Evolutionary conservation across 1,139 yeast genomes (phyloP).

Genomic region (Kurtzmaniella natalensis): DNA sequence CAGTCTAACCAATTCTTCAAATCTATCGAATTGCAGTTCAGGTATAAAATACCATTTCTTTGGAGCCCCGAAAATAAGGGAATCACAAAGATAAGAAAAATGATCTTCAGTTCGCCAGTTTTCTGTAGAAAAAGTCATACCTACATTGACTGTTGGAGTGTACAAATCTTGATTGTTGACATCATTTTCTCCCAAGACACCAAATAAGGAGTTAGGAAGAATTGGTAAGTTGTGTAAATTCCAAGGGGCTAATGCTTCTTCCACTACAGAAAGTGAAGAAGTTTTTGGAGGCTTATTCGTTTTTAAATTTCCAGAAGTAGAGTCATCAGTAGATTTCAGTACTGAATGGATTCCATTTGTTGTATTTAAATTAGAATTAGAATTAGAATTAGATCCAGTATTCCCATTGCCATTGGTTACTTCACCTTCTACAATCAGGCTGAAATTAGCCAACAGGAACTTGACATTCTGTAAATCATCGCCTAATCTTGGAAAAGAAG

Average conservation of each 20-base stretch:
- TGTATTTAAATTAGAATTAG: background rate
- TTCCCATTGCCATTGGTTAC: background rate
- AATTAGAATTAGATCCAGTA: background rate
- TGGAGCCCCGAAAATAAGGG: constrained; percentile 64
- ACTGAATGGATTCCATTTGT: background rate
- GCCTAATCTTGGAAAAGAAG: constrained; percentile 23
- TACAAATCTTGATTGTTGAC: constrained; percentile 38
- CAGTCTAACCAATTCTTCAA: constrained; percentile 43
- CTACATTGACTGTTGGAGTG: constrained; percentile 33
- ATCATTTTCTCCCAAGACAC: constrained; percentile 31
- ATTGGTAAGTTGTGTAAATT: constrained; percentile 64
- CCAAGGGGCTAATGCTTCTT: constrained; percentile 53
- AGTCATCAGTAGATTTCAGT: background rate
- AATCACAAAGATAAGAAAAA: constrained; percentile 61
- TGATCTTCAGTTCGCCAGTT: constrained; percentile 80
- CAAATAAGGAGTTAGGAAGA: constrained; percentile 49
- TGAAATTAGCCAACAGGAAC: constrained; percentile 16
- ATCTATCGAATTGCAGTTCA: constrained; percentile 58
- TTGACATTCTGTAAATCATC: constrained; percentile 23
- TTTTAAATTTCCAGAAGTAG: background rate
- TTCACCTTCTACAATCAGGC: too few relatives aligned
- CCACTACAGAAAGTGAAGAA: constrained; percentile 8
- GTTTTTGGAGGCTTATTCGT: background rate
- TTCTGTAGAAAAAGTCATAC: constrained; percentile 66
- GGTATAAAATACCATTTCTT: constrained; percentile 82